A percentile compares a stretch with the other conserved stretches of the same genome.
These are phyloP conservation scores for Nemophila menziesii DNA, from an alignment of 257 asterid species.

Conservation along the genomic window DNA sequence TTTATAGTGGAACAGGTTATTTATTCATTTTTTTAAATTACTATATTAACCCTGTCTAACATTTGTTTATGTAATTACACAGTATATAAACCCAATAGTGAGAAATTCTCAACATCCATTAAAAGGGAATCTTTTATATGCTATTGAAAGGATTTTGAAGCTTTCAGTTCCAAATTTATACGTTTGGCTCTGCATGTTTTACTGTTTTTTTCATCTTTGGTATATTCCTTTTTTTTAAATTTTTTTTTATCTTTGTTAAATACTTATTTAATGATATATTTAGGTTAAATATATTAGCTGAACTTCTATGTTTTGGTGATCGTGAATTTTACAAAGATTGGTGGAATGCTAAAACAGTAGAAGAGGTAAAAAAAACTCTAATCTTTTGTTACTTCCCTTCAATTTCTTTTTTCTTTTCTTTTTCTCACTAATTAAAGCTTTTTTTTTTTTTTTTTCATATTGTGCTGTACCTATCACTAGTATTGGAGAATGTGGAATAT, in stretches of 20 bases:
- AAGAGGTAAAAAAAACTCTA: conserved; percentile 58
- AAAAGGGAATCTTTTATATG: conserved; percentile 78
- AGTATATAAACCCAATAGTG: conserved; percentile 95
- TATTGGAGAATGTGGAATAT: conserved; percentile 99
- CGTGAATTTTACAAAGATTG: conserved; percentile 99
- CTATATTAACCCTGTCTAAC: background rate
- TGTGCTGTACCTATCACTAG: conserved; percentile 38
- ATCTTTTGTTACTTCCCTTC: background rate
- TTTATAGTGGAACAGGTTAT: conserved; percentile 88
- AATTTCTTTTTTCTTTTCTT: background rate
- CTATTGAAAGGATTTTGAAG: conserved; percentile 90
- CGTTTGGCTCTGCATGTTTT: conserved; percentile 99
- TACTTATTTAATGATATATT: conserved; percentile 5
- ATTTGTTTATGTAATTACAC: conserved; percentile 17
- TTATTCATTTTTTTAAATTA: conserved; percentile 9
- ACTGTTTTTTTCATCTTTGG: conserved; percentile 96
- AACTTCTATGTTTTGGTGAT: conserved; percentile 84
- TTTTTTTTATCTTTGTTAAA: background rate
- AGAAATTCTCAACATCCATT: conserved; percentile 88
- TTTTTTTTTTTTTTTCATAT: conserved; percentile 9
- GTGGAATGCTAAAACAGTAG: conserved; percentile 98
- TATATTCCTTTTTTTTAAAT: conserved; percentile 26
- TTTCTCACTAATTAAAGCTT: conserved; percentile 11
- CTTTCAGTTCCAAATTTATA: conserved; percentile 94
- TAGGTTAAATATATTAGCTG: conserved; percentile 98